A percentile compares a stretch with the other conserved stretches of the same genome.
Evolutionary conservation across 2,329 filamentous ascomycete species (phyloP).

Genomic region (Colletotrichum melonis): DNA sequence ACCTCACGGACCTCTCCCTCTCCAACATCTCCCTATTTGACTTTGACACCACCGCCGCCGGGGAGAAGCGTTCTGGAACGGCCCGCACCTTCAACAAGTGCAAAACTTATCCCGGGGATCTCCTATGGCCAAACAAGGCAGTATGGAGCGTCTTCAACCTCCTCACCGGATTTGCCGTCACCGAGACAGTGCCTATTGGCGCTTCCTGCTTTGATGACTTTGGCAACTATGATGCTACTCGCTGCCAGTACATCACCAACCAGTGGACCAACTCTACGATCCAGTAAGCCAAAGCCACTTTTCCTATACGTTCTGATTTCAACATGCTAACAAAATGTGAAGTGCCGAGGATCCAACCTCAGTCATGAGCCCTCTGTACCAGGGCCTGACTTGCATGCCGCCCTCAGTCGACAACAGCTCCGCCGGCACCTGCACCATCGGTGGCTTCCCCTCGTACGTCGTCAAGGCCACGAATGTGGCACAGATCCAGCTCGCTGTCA

Average conservation of each 20-base stretch:
- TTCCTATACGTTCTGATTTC: no score
- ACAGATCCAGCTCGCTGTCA: slow-evolving; percentile 58
- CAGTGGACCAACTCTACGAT: slow-evolving; percentile 43
- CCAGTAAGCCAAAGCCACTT: slow-evolving; percentile 34
- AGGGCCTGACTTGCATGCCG: slow-evolving; percentile 51
- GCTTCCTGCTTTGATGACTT: slow-evolving; percentile 44
- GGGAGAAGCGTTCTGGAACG: slow-evolving; percentile 11
- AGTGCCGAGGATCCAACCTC: slow-evolving; percentile 52
- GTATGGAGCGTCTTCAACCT: slow-evolving; percentile 47
- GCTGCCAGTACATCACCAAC: slow-evolving; percentile 40
- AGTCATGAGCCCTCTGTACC: slow-evolving; percentile 52
- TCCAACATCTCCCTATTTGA: slow-evolving; percentile 46
- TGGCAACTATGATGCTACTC: slow-evolving; percentile 40
- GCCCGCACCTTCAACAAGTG: slow-evolving; percentile 43
- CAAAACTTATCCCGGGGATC: slow-evolving; percentile 47
- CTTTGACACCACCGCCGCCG: slow-evolving; percentile 7
- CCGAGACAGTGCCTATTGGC: slow-evolving; percentile 46
- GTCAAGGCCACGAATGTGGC: slow-evolving; percentile 53
- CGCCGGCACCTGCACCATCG: slow-evolving; percentile 47
- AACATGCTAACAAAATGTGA: background rate
- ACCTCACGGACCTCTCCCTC: slow-evolving; percentile 43
- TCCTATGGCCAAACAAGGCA: slow-evolving; percentile 40
- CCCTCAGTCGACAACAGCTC: slow-evolving; percentile 36
- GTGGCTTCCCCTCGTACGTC: slow-evolving; percentile 55
- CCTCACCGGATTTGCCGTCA: slow-evolving; percentile 45